Evolutionary conservation across 345 rosid genomes (phyloP).

Genomic region (Citrus hindsii): DNA sequence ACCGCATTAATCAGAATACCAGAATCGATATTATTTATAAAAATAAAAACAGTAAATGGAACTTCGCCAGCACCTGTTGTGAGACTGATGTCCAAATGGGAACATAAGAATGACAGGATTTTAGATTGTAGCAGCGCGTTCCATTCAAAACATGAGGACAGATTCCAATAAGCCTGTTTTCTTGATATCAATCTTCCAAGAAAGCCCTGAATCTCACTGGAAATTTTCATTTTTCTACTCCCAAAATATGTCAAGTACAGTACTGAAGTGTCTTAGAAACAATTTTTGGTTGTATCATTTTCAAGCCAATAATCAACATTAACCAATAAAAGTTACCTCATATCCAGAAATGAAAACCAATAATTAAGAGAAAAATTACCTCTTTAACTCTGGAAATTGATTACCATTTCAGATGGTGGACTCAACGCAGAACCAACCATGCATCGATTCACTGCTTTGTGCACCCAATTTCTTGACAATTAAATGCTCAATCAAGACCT

Average conservation of each 20-base stretch:
- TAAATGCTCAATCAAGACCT: too few species aligned
- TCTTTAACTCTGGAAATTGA: not conserved
- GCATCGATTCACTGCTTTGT: not conserved
- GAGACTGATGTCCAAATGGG: not conserved
- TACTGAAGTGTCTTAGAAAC: not conserved
- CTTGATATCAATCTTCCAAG: not conserved
- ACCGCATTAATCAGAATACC: not conserved
- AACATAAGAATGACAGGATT: not conserved
- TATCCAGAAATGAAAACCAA: too few species aligned
- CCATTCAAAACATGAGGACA: not conserved
- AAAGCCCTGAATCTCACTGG: not conserved
- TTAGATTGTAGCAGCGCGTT: too few species aligned
- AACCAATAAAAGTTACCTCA: too few species aligned
- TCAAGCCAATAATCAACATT: not conserved
- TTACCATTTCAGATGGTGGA: not conserved
- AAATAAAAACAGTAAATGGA: not conserved
- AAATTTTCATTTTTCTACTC: not conserved
- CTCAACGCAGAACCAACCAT: not conserved
- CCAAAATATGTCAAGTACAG: too few species aligned
- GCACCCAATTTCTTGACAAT: too few species aligned
- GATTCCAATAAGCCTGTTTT: not conserved
- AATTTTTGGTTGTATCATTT: not conserved
- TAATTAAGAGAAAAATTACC: not conserved
- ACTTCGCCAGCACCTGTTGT: too few species aligned
- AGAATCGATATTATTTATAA: not conserved